Evolutionary conservation across 129 eudicot species (phyloP).

Genomic region (Calendula officinalis): DNA sequence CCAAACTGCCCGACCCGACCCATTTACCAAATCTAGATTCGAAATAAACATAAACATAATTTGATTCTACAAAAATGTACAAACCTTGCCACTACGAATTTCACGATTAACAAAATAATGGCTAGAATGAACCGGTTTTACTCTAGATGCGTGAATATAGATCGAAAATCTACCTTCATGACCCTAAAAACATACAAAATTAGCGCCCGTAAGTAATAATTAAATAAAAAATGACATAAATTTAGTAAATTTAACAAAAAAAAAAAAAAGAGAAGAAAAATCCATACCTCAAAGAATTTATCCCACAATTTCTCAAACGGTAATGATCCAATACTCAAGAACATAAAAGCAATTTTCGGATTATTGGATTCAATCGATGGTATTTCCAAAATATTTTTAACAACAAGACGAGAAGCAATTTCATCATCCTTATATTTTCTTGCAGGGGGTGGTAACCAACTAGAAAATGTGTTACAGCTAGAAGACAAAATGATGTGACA

Average conservation of each 20-base stretch:
- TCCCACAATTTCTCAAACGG: conserved; percentile 97
- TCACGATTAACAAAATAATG: conserved; percentile 75
- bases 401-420: conserved; percentile 79
- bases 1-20: no score
- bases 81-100: conserved; percentile 77
- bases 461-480: conserved; percentile 66
- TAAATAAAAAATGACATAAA: conserved; percentile 5
- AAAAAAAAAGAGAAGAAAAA: no score
- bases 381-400: conserved; percentile 57
- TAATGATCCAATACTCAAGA: conserved; percentile 75
- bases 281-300: conserved; percentile 72
- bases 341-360: conserved; percentile 93
- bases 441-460: conserved; percentile 90
- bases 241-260: background rate
- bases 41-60: background rate
- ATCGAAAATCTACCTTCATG: conserved; percentile 86
- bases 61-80: conserved; percentile 8
- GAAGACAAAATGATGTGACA: conserved; percentile 72
- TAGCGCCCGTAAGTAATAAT: background rate
- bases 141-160: conserved; percentile 80
- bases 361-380: conserved; percentile 41
- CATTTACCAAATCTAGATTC: no score
- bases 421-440: conserved; percentile 78
- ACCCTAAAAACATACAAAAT: conserved; percentile 41
- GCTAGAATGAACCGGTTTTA: conserved; percentile 72